phyloP scores from a whole-genome alignment of 768 basidiomycete species.

The Daedaleopsis nitida region DNA sequence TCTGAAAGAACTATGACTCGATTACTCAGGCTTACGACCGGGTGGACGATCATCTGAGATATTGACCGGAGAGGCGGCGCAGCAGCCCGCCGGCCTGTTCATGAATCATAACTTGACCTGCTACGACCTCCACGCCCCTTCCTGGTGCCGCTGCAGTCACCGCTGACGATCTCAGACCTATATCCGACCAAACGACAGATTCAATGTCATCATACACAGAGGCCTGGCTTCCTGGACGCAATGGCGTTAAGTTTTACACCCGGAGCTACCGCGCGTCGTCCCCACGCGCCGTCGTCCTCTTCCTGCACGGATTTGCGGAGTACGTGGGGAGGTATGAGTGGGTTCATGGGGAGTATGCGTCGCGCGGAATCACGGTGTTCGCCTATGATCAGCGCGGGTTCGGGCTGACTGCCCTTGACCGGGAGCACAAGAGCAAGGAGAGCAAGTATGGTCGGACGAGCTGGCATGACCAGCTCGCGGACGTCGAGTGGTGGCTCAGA shows the following conservation, averaged over 20 bases:
- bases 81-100: too few species aligned
- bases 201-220: constrained; percentile 33
- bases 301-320: constrained; percentile 79
- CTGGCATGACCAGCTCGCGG: constrained; percentile 60
- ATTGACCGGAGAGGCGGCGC: too few species aligned
- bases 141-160: too few species aligned
- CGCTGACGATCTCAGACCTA: too few species aligned
- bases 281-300: constrained; percentile 61
- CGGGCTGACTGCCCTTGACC: constrained; percentile 71
- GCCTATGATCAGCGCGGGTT: constrained; percentile 81
- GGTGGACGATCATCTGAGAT: too few species aligned
- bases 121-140: too few species aligned
- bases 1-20: too few species aligned
- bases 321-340: constrained; percentile 74
- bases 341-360: constrained; percentile 56
- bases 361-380: constrained; percentile 63
- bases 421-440: constrained; percentile 50
- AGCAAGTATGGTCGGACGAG: constrained; percentile 68
- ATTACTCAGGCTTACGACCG: too few species aligned
- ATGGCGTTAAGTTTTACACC: constrained; percentile 66
- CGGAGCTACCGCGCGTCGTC: constrained; percentile 51
- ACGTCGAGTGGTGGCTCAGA: constrained; percentile 69
- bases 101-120: too few species aligned
- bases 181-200: neutral
- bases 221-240: constrained; percentile 63